These are phyloP conservation scores for Exophiala alcalophila DNA, from an alignment of 2,329 filamentous ascomycete species.

Conservation along the genomic window DNA sequence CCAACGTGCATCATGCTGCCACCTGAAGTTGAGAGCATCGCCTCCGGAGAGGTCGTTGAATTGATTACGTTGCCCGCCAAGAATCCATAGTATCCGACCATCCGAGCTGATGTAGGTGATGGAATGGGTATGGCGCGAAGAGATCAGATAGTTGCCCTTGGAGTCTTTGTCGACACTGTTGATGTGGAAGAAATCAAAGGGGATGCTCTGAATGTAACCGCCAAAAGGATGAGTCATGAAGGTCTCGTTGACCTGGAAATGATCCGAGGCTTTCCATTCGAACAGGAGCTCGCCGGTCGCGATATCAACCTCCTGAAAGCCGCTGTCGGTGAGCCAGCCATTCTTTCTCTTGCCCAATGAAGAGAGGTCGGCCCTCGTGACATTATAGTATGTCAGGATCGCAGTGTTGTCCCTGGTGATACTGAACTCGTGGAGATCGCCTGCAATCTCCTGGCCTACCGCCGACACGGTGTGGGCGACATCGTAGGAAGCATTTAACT, in stretches of 20 bases:
- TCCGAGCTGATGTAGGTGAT: conserved; percentile 44
- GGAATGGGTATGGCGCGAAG: conserved; percentile 41
- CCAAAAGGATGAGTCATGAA: conserved; percentile 20
- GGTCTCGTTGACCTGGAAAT: conserved; percentile 35
- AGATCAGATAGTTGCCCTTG: conserved; percentile 46
- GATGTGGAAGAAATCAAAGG: conserved; percentile 58
- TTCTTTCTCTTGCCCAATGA: conserved; percentile 31
- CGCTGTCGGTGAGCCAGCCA: conserved; percentile 42
- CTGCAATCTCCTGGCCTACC: conserved; percentile 24
- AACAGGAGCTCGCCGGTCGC: conserved; percentile 45
- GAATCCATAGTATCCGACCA: conserved; percentile 46
- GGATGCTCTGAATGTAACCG: conserved; percentile 16
- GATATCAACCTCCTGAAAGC: conserved; percentile 49
- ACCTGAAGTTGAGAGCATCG: conserved; percentile 47
- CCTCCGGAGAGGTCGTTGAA: conserved; percentile 44
- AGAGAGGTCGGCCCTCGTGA: conserved; percentile 18
- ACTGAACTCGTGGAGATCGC: conserved; percentile 28
- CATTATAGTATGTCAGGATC: conserved; percentile 25
- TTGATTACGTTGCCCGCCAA: conserved; percentile 48
- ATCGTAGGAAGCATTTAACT: conserved; percentile 28
- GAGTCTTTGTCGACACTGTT: conserved; percentile 53
- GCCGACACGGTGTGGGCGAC: conserved; percentile 19
- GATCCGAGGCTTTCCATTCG: conserved; percentile 49
- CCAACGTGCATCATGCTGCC: conserved; percentile 54
- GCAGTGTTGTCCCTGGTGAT: conserved; percentile 24